Conservation (phyloP, 352 stramenopile species). For the Globisporangium apiculatum region DNA sequence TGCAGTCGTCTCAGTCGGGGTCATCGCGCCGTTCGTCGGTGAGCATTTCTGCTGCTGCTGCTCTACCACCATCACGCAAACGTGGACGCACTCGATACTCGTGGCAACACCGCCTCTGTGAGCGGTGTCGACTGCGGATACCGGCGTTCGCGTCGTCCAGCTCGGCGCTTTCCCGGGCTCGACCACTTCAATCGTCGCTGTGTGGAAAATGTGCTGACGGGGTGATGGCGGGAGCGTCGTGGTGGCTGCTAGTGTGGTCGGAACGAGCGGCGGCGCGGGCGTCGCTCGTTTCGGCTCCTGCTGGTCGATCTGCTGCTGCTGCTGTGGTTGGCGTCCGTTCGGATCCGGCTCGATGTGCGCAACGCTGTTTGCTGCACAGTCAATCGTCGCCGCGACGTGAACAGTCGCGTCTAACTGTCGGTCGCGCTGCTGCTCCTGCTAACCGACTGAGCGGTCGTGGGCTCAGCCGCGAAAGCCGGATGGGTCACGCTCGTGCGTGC, state of each 20-base stretch:
- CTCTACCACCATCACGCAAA: conserved; percentile 69
- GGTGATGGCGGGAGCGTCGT: conserved; percentile 8
- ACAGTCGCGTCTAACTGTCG: not conserved
- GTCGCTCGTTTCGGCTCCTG: conserved; percentile 12
- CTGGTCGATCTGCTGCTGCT: conserved; percentile 9
- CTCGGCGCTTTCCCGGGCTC: conserved; percentile 34
- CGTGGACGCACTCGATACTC: conserved; percentile 29
- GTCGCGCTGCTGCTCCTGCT: not conserved
- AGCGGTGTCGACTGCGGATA: conserved; percentile 20
- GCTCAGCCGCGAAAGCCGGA: not conserved
- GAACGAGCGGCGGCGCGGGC: conserved; percentile 11
- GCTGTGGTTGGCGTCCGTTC: not conserved
- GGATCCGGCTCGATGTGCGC: no score
- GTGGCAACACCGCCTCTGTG: conserved; percentile 11
- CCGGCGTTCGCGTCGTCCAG: conserved; percentile 24
- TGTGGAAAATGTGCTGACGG: conserved; percentile 21
- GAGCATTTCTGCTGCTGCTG: conserved; percentile 28
- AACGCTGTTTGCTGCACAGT: not conserved
- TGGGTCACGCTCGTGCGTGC: not conserved
- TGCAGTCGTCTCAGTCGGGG: conserved; percentile 15
- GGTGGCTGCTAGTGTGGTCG: conserved; percentile 3
- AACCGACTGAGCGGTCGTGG: not conserved
- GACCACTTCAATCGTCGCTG: conserved; percentile 43
- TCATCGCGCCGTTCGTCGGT: conserved; percentile 12
- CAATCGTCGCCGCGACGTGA: not conserved